Conservation (phyloP, 768 basidiomycete genomes). For the Auricularia auricula-judae region DNA sequence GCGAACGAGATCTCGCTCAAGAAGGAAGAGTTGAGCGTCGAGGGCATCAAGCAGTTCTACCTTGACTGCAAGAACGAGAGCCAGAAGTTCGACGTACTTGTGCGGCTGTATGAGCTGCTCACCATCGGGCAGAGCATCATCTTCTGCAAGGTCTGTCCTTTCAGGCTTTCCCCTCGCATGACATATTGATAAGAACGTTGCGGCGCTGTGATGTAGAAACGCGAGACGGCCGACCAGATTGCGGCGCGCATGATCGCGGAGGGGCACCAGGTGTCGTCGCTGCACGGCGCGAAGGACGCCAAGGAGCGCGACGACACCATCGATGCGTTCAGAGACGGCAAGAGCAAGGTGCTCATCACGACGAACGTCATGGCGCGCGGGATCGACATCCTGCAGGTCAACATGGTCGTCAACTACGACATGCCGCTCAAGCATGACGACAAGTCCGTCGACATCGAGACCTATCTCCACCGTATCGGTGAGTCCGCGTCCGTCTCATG, state of each 20-base stretch:
- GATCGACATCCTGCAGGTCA: conserved; percentile 97
- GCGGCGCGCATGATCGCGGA: conserved; percentile 82
- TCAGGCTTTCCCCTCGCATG: neutral
- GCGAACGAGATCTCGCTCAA: conserved; percentile 96
- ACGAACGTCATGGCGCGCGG: conserved; percentile 98
- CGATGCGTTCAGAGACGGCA: conserved; percentile 91
- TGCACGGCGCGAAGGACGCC: conserved; percentile 91
- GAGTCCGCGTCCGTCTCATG: conserved; percentile 15
- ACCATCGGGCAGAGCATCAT: conserved; percentile 98
- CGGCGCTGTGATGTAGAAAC: conserved; percentile 39
- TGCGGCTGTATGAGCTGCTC: conserved; percentile 77
- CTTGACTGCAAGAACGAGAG: conserved; percentile 90
- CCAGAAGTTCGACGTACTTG: conserved; percentile 92
- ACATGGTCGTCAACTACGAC: conserved; percentile 99
- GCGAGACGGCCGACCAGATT: conserved; percentile 87
- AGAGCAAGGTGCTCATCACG: conserved; percentile 94
- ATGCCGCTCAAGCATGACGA: conserved; percentile 78
- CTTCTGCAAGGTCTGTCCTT: conserved; percentile 69
- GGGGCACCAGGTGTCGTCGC: conserved; percentile 91
- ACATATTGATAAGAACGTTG: no score
- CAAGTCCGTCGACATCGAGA: conserved; percentile 76
- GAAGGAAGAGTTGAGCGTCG: conserved; percentile 86
- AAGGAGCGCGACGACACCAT: conserved; percentile 84
- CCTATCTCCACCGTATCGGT: conserved; percentile 98
- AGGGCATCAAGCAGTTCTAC: conserved; percentile 93